These are phyloP conservation scores for Cystofilobasidium capitatum DNA, from an alignment of 768 basidiomycete species.

Conservation along the genomic window DNA sequence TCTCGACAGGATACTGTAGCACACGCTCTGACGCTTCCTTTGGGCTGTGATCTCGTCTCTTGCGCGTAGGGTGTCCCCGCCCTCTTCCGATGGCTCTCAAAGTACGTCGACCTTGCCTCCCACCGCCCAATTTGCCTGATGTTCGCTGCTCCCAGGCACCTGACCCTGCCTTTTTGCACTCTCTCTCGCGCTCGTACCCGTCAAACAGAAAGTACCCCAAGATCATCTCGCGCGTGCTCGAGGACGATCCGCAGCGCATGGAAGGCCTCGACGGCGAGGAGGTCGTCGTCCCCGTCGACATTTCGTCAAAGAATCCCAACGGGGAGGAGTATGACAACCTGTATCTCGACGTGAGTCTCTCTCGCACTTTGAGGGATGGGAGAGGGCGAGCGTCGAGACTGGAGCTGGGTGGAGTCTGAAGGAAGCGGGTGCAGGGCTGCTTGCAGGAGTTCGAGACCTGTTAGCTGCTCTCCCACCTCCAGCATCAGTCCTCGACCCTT, in stretches of 20 bases:
- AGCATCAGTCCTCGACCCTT: too few species aligned
- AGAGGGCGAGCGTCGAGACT: too few species aligned
- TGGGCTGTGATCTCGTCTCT: not conserved
- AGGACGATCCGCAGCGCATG: conserved; percentile 65
- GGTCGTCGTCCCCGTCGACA: conserved; percentile 67
- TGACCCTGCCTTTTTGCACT: not conserved
- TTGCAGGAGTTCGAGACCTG: too few species aligned
- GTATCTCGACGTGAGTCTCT: conserved; percentile 45
- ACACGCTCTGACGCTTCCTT: not conserved
- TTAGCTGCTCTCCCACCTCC: too few species aligned
- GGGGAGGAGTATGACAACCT: conserved; percentile 89
- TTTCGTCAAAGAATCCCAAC: conserved; percentile 78
- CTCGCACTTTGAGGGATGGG: too few species aligned
- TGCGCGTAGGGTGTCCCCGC: conserved; percentile 80
- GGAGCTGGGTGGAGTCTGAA: too few species aligned
- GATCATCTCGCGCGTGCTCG: conserved; percentile 59
- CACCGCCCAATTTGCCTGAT: not conserved
- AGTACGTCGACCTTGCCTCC: conserved; percentile 33
- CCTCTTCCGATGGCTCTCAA: conserved; percentile 94
- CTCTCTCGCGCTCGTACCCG: not conserved
- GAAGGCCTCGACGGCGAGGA: conserved; percentile 47
- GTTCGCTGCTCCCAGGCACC: not conserved
- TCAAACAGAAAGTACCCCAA: conserved; percentile 71
- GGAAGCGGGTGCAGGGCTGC: too few species aligned
- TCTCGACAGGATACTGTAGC: not conserved